Conservation (phyloP, 768 basidiomycete species). For the Suillus spraguei region DNA sequence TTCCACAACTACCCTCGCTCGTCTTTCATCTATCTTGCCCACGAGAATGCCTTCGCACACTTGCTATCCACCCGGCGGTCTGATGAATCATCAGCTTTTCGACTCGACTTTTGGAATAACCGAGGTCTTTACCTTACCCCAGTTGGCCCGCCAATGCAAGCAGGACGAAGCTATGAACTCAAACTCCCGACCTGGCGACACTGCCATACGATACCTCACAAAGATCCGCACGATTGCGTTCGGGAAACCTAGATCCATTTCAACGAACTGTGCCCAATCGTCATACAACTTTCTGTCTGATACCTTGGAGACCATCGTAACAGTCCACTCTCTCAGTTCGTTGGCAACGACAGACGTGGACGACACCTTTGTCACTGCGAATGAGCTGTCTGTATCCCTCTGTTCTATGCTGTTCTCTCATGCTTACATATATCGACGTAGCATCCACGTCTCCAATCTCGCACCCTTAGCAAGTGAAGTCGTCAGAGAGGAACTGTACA, state of each 20-base stretch:
- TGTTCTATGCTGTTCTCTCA: background rate
- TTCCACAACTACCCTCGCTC: background rate
- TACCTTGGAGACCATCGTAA: background rate
- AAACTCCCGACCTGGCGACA: background rate
- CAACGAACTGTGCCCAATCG: background rate
- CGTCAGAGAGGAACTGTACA: conserved; percentile 31
- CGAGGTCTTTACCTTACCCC: conserved; percentile 15
- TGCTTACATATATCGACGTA: conserved; percentile 13
- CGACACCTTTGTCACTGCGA: background rate
- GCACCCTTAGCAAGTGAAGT: conserved; percentile 31
- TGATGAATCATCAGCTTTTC: conserved; percentile 11
- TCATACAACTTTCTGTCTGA: background rate
- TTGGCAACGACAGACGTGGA: background rate
- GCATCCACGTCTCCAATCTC: conserved; percentile 15
- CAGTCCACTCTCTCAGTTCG: background rate
- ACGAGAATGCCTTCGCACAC: conserved; percentile 7
- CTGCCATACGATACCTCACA: conserved; percentile 1
- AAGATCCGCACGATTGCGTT: background rate
- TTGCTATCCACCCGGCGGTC: conserved; percentile 19
- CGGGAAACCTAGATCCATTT: background rate
- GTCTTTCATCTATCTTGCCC: conserved; percentile 4
- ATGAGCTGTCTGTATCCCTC: background rate
- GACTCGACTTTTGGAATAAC: conserved; percentile 23
- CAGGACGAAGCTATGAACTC: background rate
- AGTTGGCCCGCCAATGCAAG: conserved; percentile 6